Percentiles rank a stretch among this genome's conserved stretches.
Evolutionary conservation across 2,329 filamentous ascomycete genomes (phyloP).

Genomic region (Lecanicillium sp.): DNA sequence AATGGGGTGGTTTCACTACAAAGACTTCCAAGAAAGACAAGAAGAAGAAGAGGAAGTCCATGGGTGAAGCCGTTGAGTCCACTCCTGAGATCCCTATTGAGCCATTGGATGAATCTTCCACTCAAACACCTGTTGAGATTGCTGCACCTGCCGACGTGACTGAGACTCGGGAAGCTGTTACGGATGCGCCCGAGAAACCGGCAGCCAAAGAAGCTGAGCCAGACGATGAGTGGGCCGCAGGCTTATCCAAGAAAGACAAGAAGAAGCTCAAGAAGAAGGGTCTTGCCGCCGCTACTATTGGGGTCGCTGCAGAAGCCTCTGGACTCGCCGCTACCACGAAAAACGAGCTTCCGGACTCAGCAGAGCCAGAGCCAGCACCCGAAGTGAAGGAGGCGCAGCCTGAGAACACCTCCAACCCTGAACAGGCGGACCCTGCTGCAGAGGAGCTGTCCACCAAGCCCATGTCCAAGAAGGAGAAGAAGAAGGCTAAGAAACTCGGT

Average conservation of each 20-base stretch:
- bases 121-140: not conserved
- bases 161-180: not conserved
- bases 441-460: conserved; percentile 16
- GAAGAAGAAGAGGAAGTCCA: conserved; percentile 20
- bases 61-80: not conserved
- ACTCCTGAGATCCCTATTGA: not conserved
- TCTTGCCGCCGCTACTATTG: conserved; percentile 1
- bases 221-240: not conserved
- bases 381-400: not conserved
- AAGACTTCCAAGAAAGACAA: conserved; percentile 27
- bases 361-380: not conserved
- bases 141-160: not conserved
- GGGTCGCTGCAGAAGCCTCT: not conserved
- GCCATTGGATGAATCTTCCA: not conserved
- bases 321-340: not conserved
- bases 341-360: not conserved
- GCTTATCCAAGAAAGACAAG: conserved; percentile 24
- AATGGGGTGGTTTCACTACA: conserved; percentile 24
- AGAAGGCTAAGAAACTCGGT: conserved; percentile 29
- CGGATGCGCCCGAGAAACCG: not conserved
- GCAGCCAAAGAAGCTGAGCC: not conserved
- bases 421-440: not conserved
- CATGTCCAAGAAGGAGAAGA: conserved; percentile 31
- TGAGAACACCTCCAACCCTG: not conserved
- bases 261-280: conserved; percentile 22